Base-by-base conservation (phyloP, 495 filamentous ascomycete species). In the Niebla homalea region DNA sequence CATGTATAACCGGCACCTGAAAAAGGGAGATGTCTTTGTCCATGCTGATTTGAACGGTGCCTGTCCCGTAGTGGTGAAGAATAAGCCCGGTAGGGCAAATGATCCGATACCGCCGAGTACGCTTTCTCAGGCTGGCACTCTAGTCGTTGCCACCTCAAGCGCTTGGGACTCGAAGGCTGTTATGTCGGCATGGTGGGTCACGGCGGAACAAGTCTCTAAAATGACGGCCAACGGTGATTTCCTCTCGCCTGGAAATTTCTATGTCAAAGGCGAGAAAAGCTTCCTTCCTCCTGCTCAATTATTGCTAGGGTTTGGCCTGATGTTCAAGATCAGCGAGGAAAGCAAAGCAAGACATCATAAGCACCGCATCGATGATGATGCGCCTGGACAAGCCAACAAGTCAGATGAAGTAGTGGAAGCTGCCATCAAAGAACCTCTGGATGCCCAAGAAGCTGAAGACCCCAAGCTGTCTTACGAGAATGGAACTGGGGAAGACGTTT, bases 81-180 rank as follows among this genome's bases (percentile, higher is more conserved):
- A 96, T 60, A 82, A 79, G 53, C 69, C 80, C 0, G 76, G 71
- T 21, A 83, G 75, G 15, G 73, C 84, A 2, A 81, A 89, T 59
- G 82, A 85, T 0, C 88, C 89, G 0, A 90, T 98, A 45, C 82
- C 92, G 10, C 92, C 92, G 5, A 87, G 85, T 7, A 96, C 92
- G 0, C 67, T 98, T 6, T 83, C 85, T 0, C 92, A 98, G 65
- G 90, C 92, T 14, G 92, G 92, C 1, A 83, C 78, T 46, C 60
- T 96, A 16, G 80, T 81, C 2, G 85, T 97, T 22, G 79, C 83
- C 42, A 85, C 85, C 26, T 95, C 88, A 1, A 81, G 64, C 42
- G 89, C 89, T 1, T 98, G 92, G 92, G 92, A 96, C 45, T 89
- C 85, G 0, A 98, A 97, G 66, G 89, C 88, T 5, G 79, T 84